A percentile compares a stretch with the other conserved stretches of the same genome.
phyloP scores from a whole-genome alignment of 2,329 filamentous ascomycete species.

The Aureobasidium melanogenum region DNA sequence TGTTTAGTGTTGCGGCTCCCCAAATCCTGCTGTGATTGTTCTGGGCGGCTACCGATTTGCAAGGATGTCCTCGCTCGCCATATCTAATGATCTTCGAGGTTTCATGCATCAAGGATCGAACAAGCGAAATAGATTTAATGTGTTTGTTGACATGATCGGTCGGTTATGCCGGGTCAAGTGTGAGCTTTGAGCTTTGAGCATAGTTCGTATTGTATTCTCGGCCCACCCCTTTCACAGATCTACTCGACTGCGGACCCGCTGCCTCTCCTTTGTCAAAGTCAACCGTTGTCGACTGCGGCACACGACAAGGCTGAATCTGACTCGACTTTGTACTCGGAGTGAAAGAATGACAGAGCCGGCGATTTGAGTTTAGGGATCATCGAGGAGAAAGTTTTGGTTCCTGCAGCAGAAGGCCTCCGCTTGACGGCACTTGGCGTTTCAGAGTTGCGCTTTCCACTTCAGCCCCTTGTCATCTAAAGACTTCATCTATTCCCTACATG shows the following conservation, averaged over 20 bases:
- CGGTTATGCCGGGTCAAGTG: neutral
- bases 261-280: neutral
- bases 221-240: neutral
- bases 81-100: neutral
- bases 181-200: neutral
- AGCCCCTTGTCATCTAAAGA: constrained; percentile 3
- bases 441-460: constrained; percentile 1
- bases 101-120: neutral
- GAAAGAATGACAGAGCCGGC: neutral
- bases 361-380: constrained; percentile 3
- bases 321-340: neutral
- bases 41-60: neutral
- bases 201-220: neutral
- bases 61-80: neutral
- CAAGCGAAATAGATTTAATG: constrained; percentile 2
- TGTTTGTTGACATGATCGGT: neutral
- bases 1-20: neutral
- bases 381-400: constrained; percentile 1
- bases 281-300: neutral
- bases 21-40: neutral
- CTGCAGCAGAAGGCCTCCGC: constrained; percentile 2
- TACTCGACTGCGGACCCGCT: neutral
- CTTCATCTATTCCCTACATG: constrained; percentile 1
- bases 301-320: neutral
- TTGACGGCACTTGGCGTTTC: constrained; percentile 8